phyloP scores from a whole-genome alignment of 1,284 basidiomycete species.

The Cryptococcus neoformans region DNA sequence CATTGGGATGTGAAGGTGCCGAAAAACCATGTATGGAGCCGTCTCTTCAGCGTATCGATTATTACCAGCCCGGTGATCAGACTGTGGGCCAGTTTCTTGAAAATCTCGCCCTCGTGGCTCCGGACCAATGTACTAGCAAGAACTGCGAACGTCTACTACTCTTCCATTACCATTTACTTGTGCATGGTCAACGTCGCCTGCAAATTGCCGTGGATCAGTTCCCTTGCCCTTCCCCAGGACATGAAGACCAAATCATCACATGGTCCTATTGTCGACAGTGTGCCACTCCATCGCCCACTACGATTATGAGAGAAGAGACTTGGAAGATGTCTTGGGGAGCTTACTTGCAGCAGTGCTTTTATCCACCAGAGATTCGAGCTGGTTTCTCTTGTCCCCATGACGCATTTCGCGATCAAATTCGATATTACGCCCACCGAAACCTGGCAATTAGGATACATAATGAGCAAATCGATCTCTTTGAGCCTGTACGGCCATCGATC shows the following conservation, averaged over 20 bases:
- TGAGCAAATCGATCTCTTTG: constrained; percentile 76
- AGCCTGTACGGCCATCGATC: constrained; percentile 86
- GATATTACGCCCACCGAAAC: constrained; percentile 73
- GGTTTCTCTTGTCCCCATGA: constrained; percentile 80
- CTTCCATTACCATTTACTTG: constrained; percentile 81
- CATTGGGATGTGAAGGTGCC: constrained; percentile 45
- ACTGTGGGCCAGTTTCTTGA: constrained; percentile 93
- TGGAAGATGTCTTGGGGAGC: constrained; percentile 57
- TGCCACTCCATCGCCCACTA: constrained; percentile 76
- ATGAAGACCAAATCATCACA: constrained; percentile 73
- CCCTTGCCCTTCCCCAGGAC: constrained; percentile 49
- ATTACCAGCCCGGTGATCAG: constrained; percentile 89
- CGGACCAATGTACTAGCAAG: constrained; percentile 69
- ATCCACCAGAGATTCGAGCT: constrained; percentile 75
- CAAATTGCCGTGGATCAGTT: constrained; percentile 82
- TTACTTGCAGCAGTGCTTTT: constrained; percentile 54
- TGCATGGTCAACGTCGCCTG: constrained; percentile 82
- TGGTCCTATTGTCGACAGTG: constrained; percentile 90
- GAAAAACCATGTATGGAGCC: constrained; percentile 53
- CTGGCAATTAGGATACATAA: constrained; percentile 84
- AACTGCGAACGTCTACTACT: constrained; percentile 76
- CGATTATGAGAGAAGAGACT: constrained; percentile 87
- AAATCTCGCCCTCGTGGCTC: constrained; percentile 64
- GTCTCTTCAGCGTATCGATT: constrained; percentile 67
- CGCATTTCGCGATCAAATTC: constrained; percentile 87